Evolutionary conservation across 1,284 basidiomycete species (phyloP), one percentile per base, ranked within the genome.

Genomic region (Pascua guehoae): DNA sequence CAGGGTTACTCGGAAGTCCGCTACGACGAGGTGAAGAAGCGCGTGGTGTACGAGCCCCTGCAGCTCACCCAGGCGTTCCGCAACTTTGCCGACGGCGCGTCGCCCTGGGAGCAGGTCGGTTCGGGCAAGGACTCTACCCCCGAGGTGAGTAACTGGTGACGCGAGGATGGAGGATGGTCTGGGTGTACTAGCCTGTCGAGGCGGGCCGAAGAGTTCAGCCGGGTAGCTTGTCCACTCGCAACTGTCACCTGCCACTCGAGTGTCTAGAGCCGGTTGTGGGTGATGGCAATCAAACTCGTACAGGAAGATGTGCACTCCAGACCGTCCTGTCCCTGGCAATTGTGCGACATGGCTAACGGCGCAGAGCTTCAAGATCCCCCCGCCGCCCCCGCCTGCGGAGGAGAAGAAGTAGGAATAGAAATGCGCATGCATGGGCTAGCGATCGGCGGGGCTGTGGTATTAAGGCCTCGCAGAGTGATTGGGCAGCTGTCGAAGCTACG

Each of bases 1-100:
- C 58, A 79, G 89, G 95, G 95, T 40, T 98, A 98, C 80, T 91
- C 92, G 11, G 96, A 99, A 78, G 85, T 98, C 49, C 87, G 96
- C 56, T 99, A 98, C 74, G 94, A 98, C 73, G 96, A 98, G 80
- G 95, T 97, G 80, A 87, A 90, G 75, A 98, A 98, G 81, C 90
- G 95, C 48, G 93, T 99, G 56, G 93, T 98, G 24, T 95, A 95
- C 70, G 96, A 99, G 76, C 96, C 96, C 36, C 81, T 98, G 56
- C 96, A 99, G 75, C 84, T 99, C 65, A 94, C 94, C 10, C 96
- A 98, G 78, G 95, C 95, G 45, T 98, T 96, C 87, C 86, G 95
- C 56, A 97, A 98, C 83, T 98, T 98, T 75, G 91, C 93, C 71
- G 86, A 91, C 15, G 81, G 87, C 18, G 69, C 75, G 39, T 94